A percentile compares a stretch with the other conserved stretches of the same genome.
Conservation (phyloP, 2,329 filamentous ascomycete species). For the Penicillium olsonii region DNA sequence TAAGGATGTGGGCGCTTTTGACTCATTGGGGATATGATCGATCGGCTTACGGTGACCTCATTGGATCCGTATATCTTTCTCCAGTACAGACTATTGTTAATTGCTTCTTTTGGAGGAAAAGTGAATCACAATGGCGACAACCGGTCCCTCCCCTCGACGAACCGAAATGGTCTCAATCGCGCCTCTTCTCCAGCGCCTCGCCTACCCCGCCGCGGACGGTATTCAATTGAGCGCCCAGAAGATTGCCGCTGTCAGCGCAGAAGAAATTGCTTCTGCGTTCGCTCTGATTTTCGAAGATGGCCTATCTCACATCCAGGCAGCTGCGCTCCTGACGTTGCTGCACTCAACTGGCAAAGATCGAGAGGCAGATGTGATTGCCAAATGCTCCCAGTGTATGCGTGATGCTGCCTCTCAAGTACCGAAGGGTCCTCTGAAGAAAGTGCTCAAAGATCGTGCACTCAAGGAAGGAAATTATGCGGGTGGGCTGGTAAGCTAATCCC, state of each 20-base stretch:
- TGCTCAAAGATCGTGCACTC: slow-evolving; percentile 62
- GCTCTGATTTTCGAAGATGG: slow-evolving; percentile 88
- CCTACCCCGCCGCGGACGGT: slow-evolving; percentile 46
- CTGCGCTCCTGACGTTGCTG: slow-evolving; percentile 82
- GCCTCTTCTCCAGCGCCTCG: slow-evolving; percentile 50
- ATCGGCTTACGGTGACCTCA: background rate
- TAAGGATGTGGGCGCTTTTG: background rate
- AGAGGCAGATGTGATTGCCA: slow-evolving; percentile 79
- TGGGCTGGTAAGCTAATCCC: slow-evolving; percentile 67
- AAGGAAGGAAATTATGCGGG: slow-evolving; percentile 76
- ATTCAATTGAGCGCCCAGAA: slow-evolving; percentile 62
- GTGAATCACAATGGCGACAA: background rate
- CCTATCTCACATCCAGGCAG: slow-evolving; percentile 83
- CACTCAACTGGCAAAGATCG: slow-evolving; percentile 89
- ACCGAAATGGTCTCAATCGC: slow-evolving; percentile 48
- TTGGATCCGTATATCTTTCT: no score
- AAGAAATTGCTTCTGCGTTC: slow-evolving; percentile 87
- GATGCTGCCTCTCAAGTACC: slow-evolving; percentile 74
- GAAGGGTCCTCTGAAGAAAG: slow-evolving; percentile 58
- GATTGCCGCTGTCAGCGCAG: slow-evolving; percentile 79
- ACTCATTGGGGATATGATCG: background rate
- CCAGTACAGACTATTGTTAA: no score
- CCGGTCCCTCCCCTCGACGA: slow-evolving; percentile 27
- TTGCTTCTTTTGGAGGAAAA: background rate
- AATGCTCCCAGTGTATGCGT: slow-evolving; percentile 82